Percentiles rank a stretch among this genome's conserved stretches.
Conservation (phyloP, 2,329 filamentous ascomycete species). For the Blastomyces percursus region DNA sequence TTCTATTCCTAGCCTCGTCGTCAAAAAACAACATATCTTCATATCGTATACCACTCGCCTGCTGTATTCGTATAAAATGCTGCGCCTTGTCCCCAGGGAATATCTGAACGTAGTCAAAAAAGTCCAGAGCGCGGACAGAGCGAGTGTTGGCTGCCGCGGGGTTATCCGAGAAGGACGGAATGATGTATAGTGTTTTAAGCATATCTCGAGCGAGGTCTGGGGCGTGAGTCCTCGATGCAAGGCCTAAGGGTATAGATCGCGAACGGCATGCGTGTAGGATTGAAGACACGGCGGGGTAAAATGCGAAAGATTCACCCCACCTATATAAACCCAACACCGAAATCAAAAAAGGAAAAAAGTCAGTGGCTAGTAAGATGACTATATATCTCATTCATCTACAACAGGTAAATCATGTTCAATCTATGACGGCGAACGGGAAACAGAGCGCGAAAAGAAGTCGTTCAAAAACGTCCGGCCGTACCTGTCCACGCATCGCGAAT, state of each 20-base stretch:
- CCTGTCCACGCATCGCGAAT: slow-evolving; percentile 36
- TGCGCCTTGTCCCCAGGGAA: slow-evolving; percentile 71
- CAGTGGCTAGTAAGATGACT: background rate
- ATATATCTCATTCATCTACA: background rate
- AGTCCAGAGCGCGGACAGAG: slow-evolving; percentile 39
- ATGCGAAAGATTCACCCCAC: slow-evolving; percentile 55
- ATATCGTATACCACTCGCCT: slow-evolving; percentile 58
- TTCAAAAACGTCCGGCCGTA: slow-evolving; percentile 14
- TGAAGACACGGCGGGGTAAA: slow-evolving; percentile 58
- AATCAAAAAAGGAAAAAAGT: background rate
- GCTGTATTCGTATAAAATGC: slow-evolving; percentile 66
- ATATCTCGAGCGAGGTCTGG: slow-evolving; percentile 72
- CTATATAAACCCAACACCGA: slow-evolving; percentile 20
- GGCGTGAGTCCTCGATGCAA: slow-evolving; percentile 70
- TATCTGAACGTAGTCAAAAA: slow-evolving; percentile 50
- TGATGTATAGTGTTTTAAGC: slow-evolving; percentile 60
- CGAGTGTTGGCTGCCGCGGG: slow-evolving; percentile 33
- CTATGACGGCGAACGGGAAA: background rate
- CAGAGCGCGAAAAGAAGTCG: background rate
- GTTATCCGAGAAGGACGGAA: slow-evolving; percentile 33
- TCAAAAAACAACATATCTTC: slow-evolving; percentile 94
- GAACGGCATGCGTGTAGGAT: slow-evolving; percentile 53
- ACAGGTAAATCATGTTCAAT: background rate
- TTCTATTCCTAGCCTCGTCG: slow-evolving; percentile 74
- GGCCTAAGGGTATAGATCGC: slow-evolving; percentile 49